A percentile compares a stretch with the other conserved stretches of the same genome.
These are phyloP conservation scores for Elsinoe ampelina DNA, from an alignment of 2,329 filamentous ascomycete species.

Conservation along the genomic window DNA sequence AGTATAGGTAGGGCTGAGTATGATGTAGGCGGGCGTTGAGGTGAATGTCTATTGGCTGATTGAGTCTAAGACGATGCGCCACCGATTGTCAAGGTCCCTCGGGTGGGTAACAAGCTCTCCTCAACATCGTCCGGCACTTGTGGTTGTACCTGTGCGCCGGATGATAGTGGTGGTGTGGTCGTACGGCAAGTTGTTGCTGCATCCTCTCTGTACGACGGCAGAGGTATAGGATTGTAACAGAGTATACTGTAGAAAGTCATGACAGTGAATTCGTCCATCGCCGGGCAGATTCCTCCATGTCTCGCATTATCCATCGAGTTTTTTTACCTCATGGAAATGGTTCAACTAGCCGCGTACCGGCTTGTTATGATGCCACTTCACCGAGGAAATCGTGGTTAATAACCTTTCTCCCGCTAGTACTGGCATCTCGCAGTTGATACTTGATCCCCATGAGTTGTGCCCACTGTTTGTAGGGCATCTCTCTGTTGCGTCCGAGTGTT, in stretches of 20 bases:
- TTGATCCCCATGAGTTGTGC: not conserved
- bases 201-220: not conserved
- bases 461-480: not conserved
- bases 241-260: no score
- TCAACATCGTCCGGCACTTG: not conserved
- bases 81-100: not conserved
- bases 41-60: not conserved
- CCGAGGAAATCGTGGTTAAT: not conserved
- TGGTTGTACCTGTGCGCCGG: not conserved
- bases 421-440: not conserved
- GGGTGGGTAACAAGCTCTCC: not conserved
- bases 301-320: not conserved
- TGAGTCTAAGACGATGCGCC: not conserved
- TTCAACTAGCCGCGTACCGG: conserved; percentile 3
- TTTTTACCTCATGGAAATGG: conserved; percentile 4
- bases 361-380: conserved; percentile 2
- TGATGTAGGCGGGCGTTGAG: not conserved
- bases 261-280: not conserved
- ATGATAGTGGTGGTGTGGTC: not conserved
- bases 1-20: not conserved
- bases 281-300: not conserved
- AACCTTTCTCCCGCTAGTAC: not conserved
- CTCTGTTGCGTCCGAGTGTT: not conserved
- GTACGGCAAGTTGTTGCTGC: not conserved
- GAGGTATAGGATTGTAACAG: no score